A percentile compares a stretch with the other conserved stretches of the same genome.
Evolutionary conservation across 495 filamentous ascomycete genomes (phyloP).

Genomic region (Bombardia bombarda): DNA sequence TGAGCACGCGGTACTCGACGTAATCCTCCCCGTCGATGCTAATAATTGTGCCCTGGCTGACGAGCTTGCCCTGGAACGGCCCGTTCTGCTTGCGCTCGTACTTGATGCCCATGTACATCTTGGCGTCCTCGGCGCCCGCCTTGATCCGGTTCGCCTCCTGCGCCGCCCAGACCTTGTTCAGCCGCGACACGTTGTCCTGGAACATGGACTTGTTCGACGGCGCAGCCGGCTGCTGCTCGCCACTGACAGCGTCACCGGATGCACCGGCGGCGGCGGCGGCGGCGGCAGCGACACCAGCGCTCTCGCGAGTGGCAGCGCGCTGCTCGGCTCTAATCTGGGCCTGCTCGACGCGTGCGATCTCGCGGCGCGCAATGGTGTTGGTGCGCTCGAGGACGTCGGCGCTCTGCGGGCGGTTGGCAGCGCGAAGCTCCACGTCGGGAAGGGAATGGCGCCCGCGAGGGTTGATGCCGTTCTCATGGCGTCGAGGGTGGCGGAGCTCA

Average conservation of each 20-base stretch:
- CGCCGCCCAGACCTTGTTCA: slow-evolving; percentile 38
- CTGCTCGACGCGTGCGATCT: slow-evolving; percentile 36
- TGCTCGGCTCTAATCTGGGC: slow-evolving; percentile 28
- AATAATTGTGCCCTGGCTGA: slow-evolving; percentile 42
- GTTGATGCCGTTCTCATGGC: slow-evolving; percentile 14
- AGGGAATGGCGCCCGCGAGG: slow-evolving; percentile 18
- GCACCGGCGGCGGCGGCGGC: neutral
- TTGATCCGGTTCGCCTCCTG: slow-evolving; percentile 36
- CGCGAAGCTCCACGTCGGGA: slow-evolving; percentile 21
- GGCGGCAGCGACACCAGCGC: slow-evolving; percentile 3
- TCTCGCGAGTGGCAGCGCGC: slow-evolving; percentile 25
- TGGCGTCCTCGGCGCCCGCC: slow-evolving; percentile 35
- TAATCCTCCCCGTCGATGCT: slow-evolving; percentile 52
- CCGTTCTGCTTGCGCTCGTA: slow-evolving; percentile 46
- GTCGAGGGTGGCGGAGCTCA: slow-evolving; percentile 23
- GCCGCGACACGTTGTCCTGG: slow-evolving; percentile 32
- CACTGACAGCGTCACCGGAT: slow-evolving; percentile 22
- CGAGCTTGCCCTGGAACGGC: slow-evolving; percentile 44
- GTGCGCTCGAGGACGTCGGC: slow-evolving; percentile 27
- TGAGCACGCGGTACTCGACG: slow-evolving; percentile 49
- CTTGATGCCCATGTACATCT: slow-evolving; percentile 43
- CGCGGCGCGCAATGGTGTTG: slow-evolving; percentile 30
- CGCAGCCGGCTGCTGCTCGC: too few relatives aligned
- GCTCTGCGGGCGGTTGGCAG: slow-evolving; percentile 19
- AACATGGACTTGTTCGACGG: slow-evolving; percentile 24